These are phyloP conservation scores for Gracilaria caudata DNA, from an alignment of 23 red algal genomes.

Conservation along the genomic window DNA sequence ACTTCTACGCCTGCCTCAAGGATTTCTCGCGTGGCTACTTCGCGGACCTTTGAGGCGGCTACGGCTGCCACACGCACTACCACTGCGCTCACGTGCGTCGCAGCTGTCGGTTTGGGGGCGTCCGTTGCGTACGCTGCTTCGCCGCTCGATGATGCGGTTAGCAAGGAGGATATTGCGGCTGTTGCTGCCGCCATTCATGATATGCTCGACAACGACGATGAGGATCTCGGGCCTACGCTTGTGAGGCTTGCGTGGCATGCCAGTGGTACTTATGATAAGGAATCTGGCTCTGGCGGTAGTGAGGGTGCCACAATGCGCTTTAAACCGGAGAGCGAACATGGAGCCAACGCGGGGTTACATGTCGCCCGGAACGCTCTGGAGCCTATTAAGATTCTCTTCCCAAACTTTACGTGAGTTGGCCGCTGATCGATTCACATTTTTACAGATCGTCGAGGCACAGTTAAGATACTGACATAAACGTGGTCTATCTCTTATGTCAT, in stretches of 20 bases:
- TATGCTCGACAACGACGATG: slow-evolving; percentile 62
- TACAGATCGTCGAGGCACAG: background rate
- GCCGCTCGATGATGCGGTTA: background rate
- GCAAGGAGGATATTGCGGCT: slow-evolving; percentile 62
- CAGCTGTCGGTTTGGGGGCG: slow-evolving; percentile 7
- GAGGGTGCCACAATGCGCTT: slow-evolving; percentile 90
- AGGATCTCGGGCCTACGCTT: slow-evolving; percentile 73
- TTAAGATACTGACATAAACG: background rate
- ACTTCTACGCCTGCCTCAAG: slow-evolving; percentile 12
- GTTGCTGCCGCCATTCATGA: slow-evolving; percentile 45
- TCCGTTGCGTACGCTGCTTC: slow-evolving; percentile 40
- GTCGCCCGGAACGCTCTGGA: slow-evolving; percentile 79
- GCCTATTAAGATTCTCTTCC: slow-evolving; percentile 84
- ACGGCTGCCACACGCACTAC: slow-evolving; percentile 33
- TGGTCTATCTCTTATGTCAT: background rate
- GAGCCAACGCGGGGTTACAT: slow-evolving; percentile 81
- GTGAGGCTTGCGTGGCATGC: slow-evolving; percentile 90
- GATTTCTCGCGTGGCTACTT: background rate
- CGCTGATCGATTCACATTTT: background rate
- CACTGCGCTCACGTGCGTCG: slow-evolving; percentile 35
- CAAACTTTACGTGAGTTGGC: slow-evolving; percentile 68
- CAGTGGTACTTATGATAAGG: slow-evolving; percentile 80
- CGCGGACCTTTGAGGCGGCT: slow-evolving; percentile 9
- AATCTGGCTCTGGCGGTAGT: slow-evolving; percentile 73
- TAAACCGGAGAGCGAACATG: slow-evolving; percentile 77